A percentile compares a stretch with the other conserved stretches of the same genome.
Conservation (phyloP, 148 eudicot genomes). For the Agrostemma githago region DNA sequence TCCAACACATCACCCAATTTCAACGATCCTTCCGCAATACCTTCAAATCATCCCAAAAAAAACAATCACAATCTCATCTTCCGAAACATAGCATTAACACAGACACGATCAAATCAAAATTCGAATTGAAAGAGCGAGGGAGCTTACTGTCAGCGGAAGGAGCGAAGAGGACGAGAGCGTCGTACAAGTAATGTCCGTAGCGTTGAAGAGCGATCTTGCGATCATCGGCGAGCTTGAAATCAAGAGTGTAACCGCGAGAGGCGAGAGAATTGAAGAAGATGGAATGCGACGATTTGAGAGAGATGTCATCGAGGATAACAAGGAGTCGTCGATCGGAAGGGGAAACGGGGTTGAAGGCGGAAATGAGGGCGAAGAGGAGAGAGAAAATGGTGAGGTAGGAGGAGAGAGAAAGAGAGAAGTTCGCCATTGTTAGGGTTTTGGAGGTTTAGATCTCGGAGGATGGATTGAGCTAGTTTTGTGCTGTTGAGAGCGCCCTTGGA, state of each 20-base stretch:
- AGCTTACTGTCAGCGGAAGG: conserved; percentile 47
- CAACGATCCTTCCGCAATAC: conserved; percentile 44
- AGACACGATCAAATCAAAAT: not conserved
- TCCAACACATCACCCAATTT: conserved; percentile 53
- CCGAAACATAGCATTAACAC: not conserved
- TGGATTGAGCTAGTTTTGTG: not conserved
- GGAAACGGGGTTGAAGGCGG: conserved; percentile 37
- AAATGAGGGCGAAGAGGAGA: conserved; percentile 22
- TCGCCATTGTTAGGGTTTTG: conserved; percentile 35
- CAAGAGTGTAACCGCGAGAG: conserved; percentile 49
- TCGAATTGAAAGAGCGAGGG: not conserved
- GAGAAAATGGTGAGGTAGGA: conserved; percentile 31
- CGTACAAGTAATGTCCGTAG: conserved; percentile 52
- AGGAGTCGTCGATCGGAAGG: conserved; percentile 43
- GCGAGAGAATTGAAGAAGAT: conserved; percentile 44
- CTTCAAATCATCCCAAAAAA: conserved; percentile 19
- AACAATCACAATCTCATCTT: not conserved
- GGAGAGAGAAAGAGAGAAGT: conserved; percentile 16
- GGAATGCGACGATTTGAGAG: conserved; percentile 42
- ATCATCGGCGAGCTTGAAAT: conserved; percentile 57
- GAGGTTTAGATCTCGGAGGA: conserved; percentile 13
- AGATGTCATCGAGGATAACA: conserved; percentile 24
- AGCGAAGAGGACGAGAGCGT: conserved; percentile 41
- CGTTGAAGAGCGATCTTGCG: conserved; percentile 41
- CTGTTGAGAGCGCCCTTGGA: not conserved